Evolutionary conservation across 306 rosid genomes (phyloP).

Genomic region (Coriaria nepalensis): DNA sequence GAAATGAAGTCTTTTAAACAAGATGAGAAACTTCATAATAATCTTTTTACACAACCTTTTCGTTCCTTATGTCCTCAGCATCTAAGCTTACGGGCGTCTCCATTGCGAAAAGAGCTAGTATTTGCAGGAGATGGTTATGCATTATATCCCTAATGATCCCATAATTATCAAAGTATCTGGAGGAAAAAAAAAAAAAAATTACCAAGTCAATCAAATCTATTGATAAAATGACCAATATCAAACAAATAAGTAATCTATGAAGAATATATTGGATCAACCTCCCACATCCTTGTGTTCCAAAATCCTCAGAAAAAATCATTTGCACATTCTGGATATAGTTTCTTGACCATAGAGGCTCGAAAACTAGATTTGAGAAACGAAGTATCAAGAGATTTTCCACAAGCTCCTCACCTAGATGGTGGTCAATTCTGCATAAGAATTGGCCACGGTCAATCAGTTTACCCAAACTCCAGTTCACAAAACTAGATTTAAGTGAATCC

Average conservation of each 20-base stretch:
- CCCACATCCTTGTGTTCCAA: constrained; percentile 91
- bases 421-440: constrained; percentile 78
- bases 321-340: constrained; percentile 85
- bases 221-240: too few relatives aligned
- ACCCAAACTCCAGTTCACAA: too few relatives aligned
- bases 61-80: constrained; percentile 91
- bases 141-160: constrained; percentile 91
- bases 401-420: constrained; percentile 77
- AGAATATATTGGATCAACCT: constrained; percentile 39
- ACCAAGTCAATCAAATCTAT: not conserved
- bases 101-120: constrained; percentile 87
- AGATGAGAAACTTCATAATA: constrained; percentile 15
- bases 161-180: constrained; percentile 70
- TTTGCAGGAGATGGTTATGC: constrained; percentile 98
- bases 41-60: constrained; percentile 44
- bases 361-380: constrained; percentile 94
- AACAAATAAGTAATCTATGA: too few relatives aligned
- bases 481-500: too few relatives aligned
- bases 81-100: constrained; percentile 95
- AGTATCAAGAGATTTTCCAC: constrained; percentile 90
- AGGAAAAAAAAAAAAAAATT: constrained; percentile 12
- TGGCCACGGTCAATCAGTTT: constrained; percentile 19
- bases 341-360: constrained; percentile 91
- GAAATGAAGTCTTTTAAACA: too few relatives aligned
- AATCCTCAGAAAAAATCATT: constrained; percentile 89